Evolutionary conservation across 139 green algal species (phyloP), one percentile per base, ranked within the genome.

Genomic region (Edaphochlamys debaryana): DNA sequence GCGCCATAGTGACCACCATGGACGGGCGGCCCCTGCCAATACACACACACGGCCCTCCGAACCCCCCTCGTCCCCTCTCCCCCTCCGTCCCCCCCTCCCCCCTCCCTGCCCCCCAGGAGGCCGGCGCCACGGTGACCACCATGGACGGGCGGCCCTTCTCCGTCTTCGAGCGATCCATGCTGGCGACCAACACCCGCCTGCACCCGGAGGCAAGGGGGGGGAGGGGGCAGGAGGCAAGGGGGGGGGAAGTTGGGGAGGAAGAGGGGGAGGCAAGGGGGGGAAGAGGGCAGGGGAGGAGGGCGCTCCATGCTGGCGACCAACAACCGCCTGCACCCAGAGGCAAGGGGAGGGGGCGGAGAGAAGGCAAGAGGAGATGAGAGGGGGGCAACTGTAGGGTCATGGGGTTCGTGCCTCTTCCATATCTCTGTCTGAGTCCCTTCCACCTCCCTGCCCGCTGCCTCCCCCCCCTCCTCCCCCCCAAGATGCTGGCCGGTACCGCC

Each of bases 1-100:
- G 95, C 17, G 95, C 86, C 9, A 85, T 15, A 0, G 86, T 97
- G 9, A 96, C 94, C 25, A 92, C 91, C 40, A 92, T 98, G 92
- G 92, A 96, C 64, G 95, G 94, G 5, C 62, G 86, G 38, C 85
- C 81, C 45, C 45, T 13, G 11, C 45, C 45, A 9, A 54, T 13
- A 54, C 45, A 54, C 45, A 54, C 45, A 54, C 45, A 9, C 45
- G 13, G 13, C 45, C 45, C 20, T 20, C 54, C 54, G 11, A 29
- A 4, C 54, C 22, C 54, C 22, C 60, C 8, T n/a, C n/a, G n/a
- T n/a, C n/a, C n/a, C n/a, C n/a, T n/a, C n/a, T n/a, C n/a, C n/a
- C n/a, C n/a, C n/a, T n/a, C n/a, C n/a, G n/a, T n/a, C n/a, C n/a
- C n/a, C n/a, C n/a, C n/a, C n/a, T n/a, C n/a, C n/a, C n/a, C n/a